Base-by-base conservation (phyloP, 306 rosid genomes). In the Gillenia trifoliata region DNA sequence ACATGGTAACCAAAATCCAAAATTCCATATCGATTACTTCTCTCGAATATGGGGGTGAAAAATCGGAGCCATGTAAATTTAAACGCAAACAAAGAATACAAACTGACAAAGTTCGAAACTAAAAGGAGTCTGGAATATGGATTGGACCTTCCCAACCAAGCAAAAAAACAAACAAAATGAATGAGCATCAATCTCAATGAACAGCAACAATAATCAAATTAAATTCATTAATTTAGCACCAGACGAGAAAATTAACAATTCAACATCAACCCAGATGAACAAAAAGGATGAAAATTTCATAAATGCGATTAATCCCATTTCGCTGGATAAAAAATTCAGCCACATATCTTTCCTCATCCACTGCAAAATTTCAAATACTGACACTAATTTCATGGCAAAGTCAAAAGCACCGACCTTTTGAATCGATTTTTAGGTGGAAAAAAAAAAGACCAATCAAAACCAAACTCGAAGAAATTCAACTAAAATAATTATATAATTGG, bases 21-120 rank as follows among this genome's bases (percentile, higher is more conserved):
- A 60, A 66, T 64, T 67, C 43, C 3, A 63, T 74, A 73, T 77
- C n/a, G 25, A 52, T 40, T 26, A 34, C 72, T 70, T 33, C 59
- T 54, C 41, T 60, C 40, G 38, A 63, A 22, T 36, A 22, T 28
- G 33, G 64, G 57, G 62, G 4, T 43, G 79, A 68, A 71, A 71
- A 75, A 69, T 72, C 54, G 33, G 26, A 61, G 23, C 61, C 80
- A 76, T 66, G n/a, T 38, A 29, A 81, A 60, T 57, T 36, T 56
- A 31, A 79, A 81, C 77, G 70, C 63, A 79, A 67, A 68, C 72
- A 86, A 47, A 74, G 4, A 55, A 57, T 55, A 57, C 72, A 83
- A 82, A 71, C 83, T 64, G 85, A 84, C 78, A 81, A 83, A 70
- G 34, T 41, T 75, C 65, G 59, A 71, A 60, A 64, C 70, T 6